Evolutionary conservation across 164 flowering plant genomes (phyloP), one percentile per base, ranked within the genome.

Genomic region (Nymphaea thermarum): DNA sequence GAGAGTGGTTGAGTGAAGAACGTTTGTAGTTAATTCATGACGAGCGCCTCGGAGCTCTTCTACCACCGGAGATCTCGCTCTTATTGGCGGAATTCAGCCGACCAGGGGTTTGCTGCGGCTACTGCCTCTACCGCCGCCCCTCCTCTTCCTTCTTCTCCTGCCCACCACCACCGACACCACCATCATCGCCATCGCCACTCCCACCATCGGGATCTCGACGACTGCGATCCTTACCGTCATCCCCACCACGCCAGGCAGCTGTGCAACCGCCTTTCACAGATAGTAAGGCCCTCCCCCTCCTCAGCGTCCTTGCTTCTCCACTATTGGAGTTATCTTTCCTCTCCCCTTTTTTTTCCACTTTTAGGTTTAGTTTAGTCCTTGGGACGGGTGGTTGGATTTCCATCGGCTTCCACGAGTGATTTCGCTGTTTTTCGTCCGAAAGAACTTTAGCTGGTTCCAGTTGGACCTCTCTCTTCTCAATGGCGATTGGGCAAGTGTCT

Each of bases 21-120:
- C 2, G 12, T 47, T 47, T 6, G 55, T 25, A 25, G 36, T 25
- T 14, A 47, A 47, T 47, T 47, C 68, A 78, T 77, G 80, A 72
- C 77, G 73, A 72, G 76, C 64, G 80, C 76, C 25, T 65, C 76
- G 65, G 77, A 77, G 70, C 76, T 77, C 8, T 77, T 77, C 62
- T 59, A 74, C 68, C 44, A 0, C 43, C 51, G 77, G 69, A 77
- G 80, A 62, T 77, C 70, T 62, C 80, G 75, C 6, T 8, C 57
- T 8, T 73, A 69, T 42, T 73, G 80, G 25, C 66, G 53, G 59
- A 47, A 47, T 47, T 47, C 6, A 1, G 11, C 66, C 25, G 77
- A 70, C 5, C 59, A 71, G 59, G 72, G 70, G 70, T 18, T 68
- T 18, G 71, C n/a, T 42, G 45, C 77, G 44, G 36, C 55, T 47